Evolutionary conservation across 1,139 yeast species (phyloP).

Genomic region (Hemisphaericaspora xylanilytica): DNA sequence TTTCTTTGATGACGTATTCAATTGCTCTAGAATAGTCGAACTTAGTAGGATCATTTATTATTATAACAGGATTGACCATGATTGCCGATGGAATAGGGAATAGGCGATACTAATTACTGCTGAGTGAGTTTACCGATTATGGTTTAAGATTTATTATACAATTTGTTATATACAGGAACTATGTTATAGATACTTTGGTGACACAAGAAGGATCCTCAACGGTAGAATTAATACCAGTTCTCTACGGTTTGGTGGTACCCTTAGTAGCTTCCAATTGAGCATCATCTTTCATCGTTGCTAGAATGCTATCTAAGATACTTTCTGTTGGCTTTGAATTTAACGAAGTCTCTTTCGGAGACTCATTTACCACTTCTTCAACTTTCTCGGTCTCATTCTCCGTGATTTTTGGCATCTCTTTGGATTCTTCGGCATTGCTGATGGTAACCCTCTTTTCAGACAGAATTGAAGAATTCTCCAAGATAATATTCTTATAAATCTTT

Average conservation of each 20-base stretch:
- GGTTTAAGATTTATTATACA: background rate
- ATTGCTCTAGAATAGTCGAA: conserved; percentile 26
- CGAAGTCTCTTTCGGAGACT: no score
- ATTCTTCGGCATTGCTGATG: no score
- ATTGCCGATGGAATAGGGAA: no score
- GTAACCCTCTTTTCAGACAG: background rate
- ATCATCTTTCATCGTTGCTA: no score
- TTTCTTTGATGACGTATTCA: conserved; percentile 14
- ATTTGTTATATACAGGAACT: background rate
- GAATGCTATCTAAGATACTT: no score
- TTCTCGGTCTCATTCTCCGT: no score
- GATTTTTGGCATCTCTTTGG: no score
- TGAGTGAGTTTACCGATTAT: background rate
- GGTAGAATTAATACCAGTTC: background rate
- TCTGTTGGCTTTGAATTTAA: no score
- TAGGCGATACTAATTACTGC: no score
- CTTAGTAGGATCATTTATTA: conserved; percentile 25
- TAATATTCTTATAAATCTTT: background rate
- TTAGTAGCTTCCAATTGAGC: no score
- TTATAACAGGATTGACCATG: conserved; percentile 19
- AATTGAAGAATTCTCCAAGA: background rate
- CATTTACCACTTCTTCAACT: no score
- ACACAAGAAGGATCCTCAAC: background rate
- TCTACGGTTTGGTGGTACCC: no score
- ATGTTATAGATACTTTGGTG: background rate